Percentiles rank a stretch among this genome's conserved stretches.
Conservation (phyloP, 805 yeast genomes). For the Saturnispora serradocipensis region DNA sequence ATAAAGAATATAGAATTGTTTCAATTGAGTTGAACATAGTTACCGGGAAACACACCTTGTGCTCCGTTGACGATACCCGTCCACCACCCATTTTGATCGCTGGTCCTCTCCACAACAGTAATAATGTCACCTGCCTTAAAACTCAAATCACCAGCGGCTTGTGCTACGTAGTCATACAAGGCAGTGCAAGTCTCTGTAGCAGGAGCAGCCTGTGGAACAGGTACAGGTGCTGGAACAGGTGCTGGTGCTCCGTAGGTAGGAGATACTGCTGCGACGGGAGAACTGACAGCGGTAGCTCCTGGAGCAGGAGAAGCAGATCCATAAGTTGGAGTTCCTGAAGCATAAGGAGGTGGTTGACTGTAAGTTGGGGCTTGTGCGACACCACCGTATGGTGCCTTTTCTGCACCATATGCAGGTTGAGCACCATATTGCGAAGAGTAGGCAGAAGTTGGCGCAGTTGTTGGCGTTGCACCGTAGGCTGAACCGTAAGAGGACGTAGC, state of each 20-base stretch:
- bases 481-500: slow-evolving; percentile 20
- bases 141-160: slow-evolving; percentile 83
- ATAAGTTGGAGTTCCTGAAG: not conserved
- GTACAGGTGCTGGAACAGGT: slow-evolving; percentile 16
- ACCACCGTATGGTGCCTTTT: slow-evolving; percentile 1
- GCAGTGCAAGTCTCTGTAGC: slow-evolving; percentile 71
- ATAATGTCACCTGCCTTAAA: slow-evolving; percentile 85
- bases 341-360: slow-evolving; percentile 14
- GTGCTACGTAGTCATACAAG: slow-evolving; percentile 83
- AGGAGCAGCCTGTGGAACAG: slow-evolving; percentile 27
- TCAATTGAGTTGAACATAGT: slow-evolving; percentile 72
- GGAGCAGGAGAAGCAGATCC: slow-evolving; percentile 5
- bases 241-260: slow-evolving; percentile 15
- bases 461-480: slow-evolving; percentile 29
- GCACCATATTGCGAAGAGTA: slow-evolving; percentile 24
- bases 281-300: not conserved
- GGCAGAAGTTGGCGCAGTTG: slow-evolving; percentile 3
- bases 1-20: not conserved
- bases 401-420: slow-evolving; percentile 18
- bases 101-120: slow-evolving; percentile 71
- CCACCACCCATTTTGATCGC: slow-evolving; percentile 96
- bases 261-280: slow-evolving; percentile 16
- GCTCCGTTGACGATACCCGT: slow-evolving; percentile 79
- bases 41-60: slow-evolving; percentile 93
- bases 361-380: slow-evolving; percentile 21